Evolutionary conservation across 805 yeast species (phyloP), one percentile per base, ranked within the genome.

Genomic region (Candida hungchunana): DNA sequence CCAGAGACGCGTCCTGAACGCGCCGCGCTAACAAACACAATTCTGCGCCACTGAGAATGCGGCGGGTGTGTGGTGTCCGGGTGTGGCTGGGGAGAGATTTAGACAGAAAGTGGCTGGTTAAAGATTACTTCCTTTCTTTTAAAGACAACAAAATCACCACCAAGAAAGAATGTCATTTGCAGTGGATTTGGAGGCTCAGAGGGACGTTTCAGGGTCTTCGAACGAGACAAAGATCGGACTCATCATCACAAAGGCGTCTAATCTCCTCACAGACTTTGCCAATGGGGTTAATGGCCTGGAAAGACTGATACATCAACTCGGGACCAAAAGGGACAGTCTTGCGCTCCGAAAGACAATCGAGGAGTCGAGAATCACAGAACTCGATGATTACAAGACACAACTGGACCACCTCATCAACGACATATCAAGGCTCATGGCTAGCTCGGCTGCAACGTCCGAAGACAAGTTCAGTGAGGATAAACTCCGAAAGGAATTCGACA

Each of bases 401-500:
- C 53, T 66, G 10, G 60, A 70, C 7, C 65, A 65, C 41, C 31
- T 50, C 14, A 45, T 41, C 7, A 47, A 46, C 31, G 56, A 48
- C 31, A 47, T 51, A 2, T 44, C 53, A 2, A 47, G 46, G 23
- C 31, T 54, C 18, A 40, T 51, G 17, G 29, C 55, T 3, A 43
- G 28, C 29, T 21, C 24, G 11, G 14, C 25, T 18, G 39, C 46
- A 13, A 36, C 37, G 5, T 41, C 46, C 15, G 48, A 47, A 24
- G 55, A 47, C 26, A 48, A 45, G 29, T 54, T 53, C 38, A 53
- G 52, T 25, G 55, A 51, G 30, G 59, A 54, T 26, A 70, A 82
- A 39, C 56, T 84, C 14, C 61, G 65, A 12, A 64, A 64, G 16
- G 90, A 84, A 55, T 77, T 75, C 47, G 64, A 64, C 20, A 69